Evolutionary conservation across 2,329 filamentous ascomycete species (phyloP).

Genomic region (Colletotrichum lentis): DNA sequence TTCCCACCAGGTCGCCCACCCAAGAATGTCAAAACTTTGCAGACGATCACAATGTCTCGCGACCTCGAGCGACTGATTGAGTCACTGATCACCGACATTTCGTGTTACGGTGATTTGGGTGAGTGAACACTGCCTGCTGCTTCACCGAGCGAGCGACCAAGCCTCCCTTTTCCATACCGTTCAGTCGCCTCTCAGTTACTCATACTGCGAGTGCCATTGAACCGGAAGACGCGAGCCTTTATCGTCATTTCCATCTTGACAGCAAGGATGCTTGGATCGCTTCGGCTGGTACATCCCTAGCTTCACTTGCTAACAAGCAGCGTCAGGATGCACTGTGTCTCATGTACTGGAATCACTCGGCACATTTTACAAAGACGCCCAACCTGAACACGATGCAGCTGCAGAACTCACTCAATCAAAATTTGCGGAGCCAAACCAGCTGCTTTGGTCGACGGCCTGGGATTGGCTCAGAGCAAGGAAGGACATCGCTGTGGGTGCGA

Average conservation of each 20-base stretch:
- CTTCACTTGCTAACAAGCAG: slow-evolving; percentile 18
- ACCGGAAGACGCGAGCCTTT: neutral
- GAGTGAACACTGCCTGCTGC: slow-evolving; percentile 13
- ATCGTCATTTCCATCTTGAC: neutral
- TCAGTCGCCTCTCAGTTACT: neutral
- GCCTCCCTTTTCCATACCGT: neutral
- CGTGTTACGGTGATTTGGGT: slow-evolving; percentile 38
- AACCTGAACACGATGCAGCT: slow-evolving; percentile 5
- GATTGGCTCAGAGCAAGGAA: slow-evolving; percentile 41
- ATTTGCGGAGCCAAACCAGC: slow-evolving; percentile 14
- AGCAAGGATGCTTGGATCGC: neutral
- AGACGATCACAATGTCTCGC: slow-evolving; percentile 28
- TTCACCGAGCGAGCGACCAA: neutral
- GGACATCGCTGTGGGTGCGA: slow-evolving; percentile 40
- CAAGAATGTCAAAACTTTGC: slow-evolving; percentile 20
- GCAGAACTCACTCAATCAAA: neutral
- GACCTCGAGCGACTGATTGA: slow-evolving; percentile 38
- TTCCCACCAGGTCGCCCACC: neutral
- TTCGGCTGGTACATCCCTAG: neutral
- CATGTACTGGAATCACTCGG: slow-evolving; percentile 32
- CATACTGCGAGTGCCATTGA: neutral
- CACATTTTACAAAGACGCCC: slow-evolving; percentile 27
- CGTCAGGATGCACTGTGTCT: slow-evolving; percentile 35
- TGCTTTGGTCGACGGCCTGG: slow-evolving; percentile 39
- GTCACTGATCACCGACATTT: slow-evolving; percentile 38